Evolutionary conservation across 305 asterid species (phyloP).

Genomic region (Ilex paraguariensis): DNA sequence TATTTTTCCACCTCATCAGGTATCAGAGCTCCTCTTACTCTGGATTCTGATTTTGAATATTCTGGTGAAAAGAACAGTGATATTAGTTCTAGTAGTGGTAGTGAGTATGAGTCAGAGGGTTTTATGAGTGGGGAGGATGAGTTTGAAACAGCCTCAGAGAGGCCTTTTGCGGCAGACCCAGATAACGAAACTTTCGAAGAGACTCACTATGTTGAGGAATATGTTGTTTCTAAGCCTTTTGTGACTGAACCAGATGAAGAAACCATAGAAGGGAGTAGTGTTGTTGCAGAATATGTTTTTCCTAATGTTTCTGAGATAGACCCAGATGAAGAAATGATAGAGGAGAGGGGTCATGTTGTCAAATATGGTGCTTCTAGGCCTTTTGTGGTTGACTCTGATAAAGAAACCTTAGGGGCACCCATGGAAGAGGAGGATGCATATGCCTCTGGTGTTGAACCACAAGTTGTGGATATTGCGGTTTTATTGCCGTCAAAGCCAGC

Average conservation of each 20-base stretch:
- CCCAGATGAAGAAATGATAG: slow-evolving; percentile 16
- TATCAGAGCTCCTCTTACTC: slow-evolving; percentile 90
- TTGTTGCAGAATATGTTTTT: slow-evolving; percentile 13
- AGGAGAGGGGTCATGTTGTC: slow-evolving; percentile 17
- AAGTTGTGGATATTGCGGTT: slow-evolving; percentile 17
- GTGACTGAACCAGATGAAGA: slow-evolving; percentile 31
- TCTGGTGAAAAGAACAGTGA: slow-evolving; percentile 33
- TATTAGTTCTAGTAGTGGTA: slow-evolving; percentile 48
- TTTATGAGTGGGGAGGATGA: slow-evolving; percentile 54
- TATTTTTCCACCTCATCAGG: slow-evolving; percentile 38
- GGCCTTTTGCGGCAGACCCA: slow-evolving; percentile 29
- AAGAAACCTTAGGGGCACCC: slow-evolving; percentile 18
- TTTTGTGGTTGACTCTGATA: slow-evolving; percentile 21
- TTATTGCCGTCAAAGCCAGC: slow-evolving; percentile 15
- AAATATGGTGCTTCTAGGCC: slow-evolving; percentile 16
- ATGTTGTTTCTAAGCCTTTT: slow-evolving; percentile 20
- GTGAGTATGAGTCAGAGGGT: slow-evolving; percentile 45
- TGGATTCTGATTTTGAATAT: slow-evolving; percentile 64
- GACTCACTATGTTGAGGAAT: slow-evolving; percentile 14
- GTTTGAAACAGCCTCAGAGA: slow-evolving; percentile 34
- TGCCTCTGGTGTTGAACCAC: slow-evolving; percentile 10
- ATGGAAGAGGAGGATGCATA: slow-evolving; percentile 12
- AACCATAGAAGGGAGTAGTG: slow-evolving; percentile 17
- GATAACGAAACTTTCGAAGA: slow-evolving; percentile 21
- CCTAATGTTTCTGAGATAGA: slow-evolving; percentile 18